These are phyloP conservation scores for Santalum album DNA, from an alignment of 164 flowering plant genomes.

Conservation along the genomic window DNA sequence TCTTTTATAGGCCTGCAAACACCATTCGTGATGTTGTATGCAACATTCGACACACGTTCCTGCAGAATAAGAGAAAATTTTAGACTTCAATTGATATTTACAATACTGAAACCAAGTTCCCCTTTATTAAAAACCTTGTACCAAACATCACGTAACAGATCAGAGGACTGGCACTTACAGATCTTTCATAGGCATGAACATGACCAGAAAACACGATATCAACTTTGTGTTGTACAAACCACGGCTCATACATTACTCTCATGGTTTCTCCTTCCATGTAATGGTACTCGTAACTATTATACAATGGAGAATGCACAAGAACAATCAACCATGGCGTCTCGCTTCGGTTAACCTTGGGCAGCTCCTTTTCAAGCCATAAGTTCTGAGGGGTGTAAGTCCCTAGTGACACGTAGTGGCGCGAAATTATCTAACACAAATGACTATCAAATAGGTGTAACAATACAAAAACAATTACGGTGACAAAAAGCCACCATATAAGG, in stretches of 20 bases:
- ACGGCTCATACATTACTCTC: constrained; percentile 57
- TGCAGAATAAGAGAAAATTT: constrained; percentile 11
- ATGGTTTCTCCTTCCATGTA: constrained; percentile 73
- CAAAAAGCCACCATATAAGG: no score
- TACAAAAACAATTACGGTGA: no score
- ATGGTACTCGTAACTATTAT: constrained; percentile 52
- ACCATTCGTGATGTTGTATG: constrained; percentile 62
- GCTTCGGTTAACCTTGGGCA: constrained; percentile 46
- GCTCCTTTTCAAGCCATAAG: constrained; percentile 48
- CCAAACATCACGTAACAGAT: no score
- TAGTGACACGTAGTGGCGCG: no score
- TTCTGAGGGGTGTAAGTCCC: constrained; percentile 60
- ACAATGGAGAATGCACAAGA: constrained; percentile 51
- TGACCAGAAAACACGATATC: constrained; percentile 66
- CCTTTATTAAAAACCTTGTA: background rate
- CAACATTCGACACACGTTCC: constrained; percentile 64
- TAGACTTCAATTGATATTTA: no score
- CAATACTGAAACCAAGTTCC: no score
- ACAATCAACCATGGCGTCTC: constrained; percentile 68
- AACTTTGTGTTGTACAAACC: constrained; percentile 62
- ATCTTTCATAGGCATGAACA: constrained; percentile 59
- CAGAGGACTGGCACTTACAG: constrained; percentile 52
- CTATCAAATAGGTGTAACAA: no score
- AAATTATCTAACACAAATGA: no score
- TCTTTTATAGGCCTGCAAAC: constrained; percentile 48